Base-by-base conservation (phyloP, 2,329 filamentous ascomycete species). In the Fusarium secorum region DNA sequence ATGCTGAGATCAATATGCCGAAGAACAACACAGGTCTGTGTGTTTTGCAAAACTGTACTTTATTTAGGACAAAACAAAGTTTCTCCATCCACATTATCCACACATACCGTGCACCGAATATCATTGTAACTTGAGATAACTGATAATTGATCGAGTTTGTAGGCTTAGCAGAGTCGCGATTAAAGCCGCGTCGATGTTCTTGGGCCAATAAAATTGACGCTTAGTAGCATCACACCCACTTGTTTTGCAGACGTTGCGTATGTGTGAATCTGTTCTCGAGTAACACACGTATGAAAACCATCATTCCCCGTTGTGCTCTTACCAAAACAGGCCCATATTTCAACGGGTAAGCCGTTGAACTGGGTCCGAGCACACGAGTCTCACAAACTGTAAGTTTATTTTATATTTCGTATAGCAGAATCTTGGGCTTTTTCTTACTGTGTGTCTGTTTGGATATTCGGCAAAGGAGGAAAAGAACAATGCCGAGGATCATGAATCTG, bases 281-380 rank as follows among this genome's bases (percentile, higher is more conserved):
- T 38, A 66, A 49, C 52, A 68, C 58, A 72, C 70, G 70, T 73
- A 73, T 60, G 55, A 64, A 58, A 55, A 28, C 68, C 66, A 66
- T 73, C 66, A 73, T 72, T 72, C 46, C 46, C 41, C 20, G 48
- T 57, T 60, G 46, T 58, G 42, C 39, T 69, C 60, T 56, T 55
- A 41, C 49, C 44, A 66, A 35, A 24, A 44, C 13, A 58, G 61
- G 38, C 42, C 49, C 54, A 46, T 44, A 45, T 49, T 52, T 44
- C 44, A 68, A 71, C 64, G 48, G 51, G 22, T 59, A 35, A 35
- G 33, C 60, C 60, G 66, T 66, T 55, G n/a, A 64, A 59, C 44
- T 49, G 65, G 52, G 65, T 48, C 70, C 39, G 46, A 66, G 58
- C 58, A 56, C 54, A 32, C 28, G 56, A 63, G 61, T 70, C 41